Base-by-base conservation (phyloP, 495 filamentous ascomycete species). In the Lindgomyces ingoldianus region DNA sequence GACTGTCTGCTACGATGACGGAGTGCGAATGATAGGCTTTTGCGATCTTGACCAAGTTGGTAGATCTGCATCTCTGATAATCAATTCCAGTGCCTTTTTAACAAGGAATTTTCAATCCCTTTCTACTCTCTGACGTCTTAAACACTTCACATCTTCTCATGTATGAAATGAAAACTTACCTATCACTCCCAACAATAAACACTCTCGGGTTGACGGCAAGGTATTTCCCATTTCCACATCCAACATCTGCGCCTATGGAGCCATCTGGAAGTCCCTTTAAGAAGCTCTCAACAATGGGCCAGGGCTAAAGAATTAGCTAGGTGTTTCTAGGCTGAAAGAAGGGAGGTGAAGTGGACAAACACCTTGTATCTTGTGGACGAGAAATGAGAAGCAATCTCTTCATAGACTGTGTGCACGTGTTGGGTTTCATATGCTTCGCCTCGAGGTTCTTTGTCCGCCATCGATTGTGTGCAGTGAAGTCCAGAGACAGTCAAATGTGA, bases 191-290 rank as follows among this genome's bases (percentile, higher is more conserved):
- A 54, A 98, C 70, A 63, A 97, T 91, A 75, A 88, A 91, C 26
- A 97, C 76, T 67, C 86, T 79, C 46, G 51, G 19, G 74, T 94
- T 96, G 39, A 95, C 89, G 42, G 82, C 76, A 48, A 98, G 77
- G 72, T 98, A 96, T 79, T 98, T 98, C 65, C 94, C 94, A 79
- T 98, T 98, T 54, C 94, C 94, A 76, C 94, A 98, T 48, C 90
- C 91, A 55, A 97, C 83, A 75, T 98, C 94, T 22, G 97, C 78
- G 8, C 94, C 94, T 33, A 98, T 77, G n/a, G 90, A 81, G 16
- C 92, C 93, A 25, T 83, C 79, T 4, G 80, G 74, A 29, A 89
- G 79, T n/a, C 79, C 76, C 42, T 76, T 76, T 42, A 98, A 83
- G 74, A 97, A 98, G 44, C 76, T 75, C 69, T 91, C 87, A 49